Conservation (phyloP, 257 asterid genomes). For the Leptodermis oblonga region DNA sequence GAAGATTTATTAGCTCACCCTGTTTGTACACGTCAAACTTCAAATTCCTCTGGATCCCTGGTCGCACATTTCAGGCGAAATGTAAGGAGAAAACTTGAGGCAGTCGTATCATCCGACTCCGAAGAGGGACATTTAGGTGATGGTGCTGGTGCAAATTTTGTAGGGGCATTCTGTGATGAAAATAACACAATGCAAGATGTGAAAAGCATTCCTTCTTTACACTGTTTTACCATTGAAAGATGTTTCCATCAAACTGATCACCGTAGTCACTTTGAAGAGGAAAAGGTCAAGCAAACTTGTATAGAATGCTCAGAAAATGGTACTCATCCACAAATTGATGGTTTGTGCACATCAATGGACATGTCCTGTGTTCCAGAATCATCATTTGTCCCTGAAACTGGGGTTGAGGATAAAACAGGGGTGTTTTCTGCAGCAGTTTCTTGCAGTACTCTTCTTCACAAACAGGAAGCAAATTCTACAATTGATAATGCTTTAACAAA, state of each 20-base stretch:
- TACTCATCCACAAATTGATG: slow-evolving; percentile 34
- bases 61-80: slow-evolving; percentile 40
- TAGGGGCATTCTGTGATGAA: slow-evolving; percentile 29
- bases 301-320: slow-evolving; percentile 29
- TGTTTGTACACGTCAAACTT: slow-evolving; percentile 38
- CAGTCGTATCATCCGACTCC: slow-evolving; percentile 74
- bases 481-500: slow-evolving; percentile 30
- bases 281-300: slow-evolving; percentile 35
- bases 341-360: slow-evolving; percentile 32
- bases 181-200: slow-evolving; percentile 30
- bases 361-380: slow-evolving; percentile 58
- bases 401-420: slow-evolving; percentile 38
- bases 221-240: slow-evolving; percentile 30
- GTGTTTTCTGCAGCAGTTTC: slow-evolving; percentile 51
- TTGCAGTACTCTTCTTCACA: slow-evolving; percentile 36
- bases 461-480: slow-evolving; percentile 27
- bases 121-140: slow-evolving; percentile 54
- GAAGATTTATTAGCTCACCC: slow-evolving; percentile 35
- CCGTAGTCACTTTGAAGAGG: slow-evolving; percentile 29
- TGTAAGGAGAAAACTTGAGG: slow-evolving; percentile 44
- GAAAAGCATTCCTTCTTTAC: slow-evolving; percentile 26
- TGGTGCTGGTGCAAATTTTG: slow-evolving; percentile 32
- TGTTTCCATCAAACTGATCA: slow-evolving; percentile 32
- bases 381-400: slow-evolving; percentile 64
- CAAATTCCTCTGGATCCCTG: slow-evolving; percentile 60